A percentile compares a stretch with the other conserved stretches of the same genome.
phyloP scores from a whole-genome alignment of 2,329 filamentous ascomycete genomes.

The Verticillium zaregamsianum region DNA sequence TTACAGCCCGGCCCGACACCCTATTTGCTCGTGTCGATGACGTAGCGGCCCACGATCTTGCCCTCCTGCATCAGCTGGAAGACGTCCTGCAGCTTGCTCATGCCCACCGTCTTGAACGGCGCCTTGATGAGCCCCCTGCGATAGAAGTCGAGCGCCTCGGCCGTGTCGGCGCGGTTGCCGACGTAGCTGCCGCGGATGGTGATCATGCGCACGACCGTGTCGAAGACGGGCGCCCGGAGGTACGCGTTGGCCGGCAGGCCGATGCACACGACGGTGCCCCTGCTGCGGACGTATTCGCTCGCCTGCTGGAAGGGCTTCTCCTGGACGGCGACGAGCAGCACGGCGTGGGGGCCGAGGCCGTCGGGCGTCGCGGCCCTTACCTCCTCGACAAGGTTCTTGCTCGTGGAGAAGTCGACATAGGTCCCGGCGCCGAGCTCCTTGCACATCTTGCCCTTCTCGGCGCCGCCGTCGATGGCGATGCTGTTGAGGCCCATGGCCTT shows the following conservation, averaged over 20 bases:
- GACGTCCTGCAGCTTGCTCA: slow-evolving; percentile 76
- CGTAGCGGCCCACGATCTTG: slow-evolving; percentile 73
- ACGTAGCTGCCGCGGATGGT: slow-evolving; percentile 91
- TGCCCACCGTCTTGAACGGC: slow-evolving; percentile 79
- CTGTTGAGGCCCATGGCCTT: slow-evolving; percentile 81
- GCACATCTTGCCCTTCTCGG: slow-evolving; percentile 73
- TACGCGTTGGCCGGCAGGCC: slow-evolving; percentile 78
- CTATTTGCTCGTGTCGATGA: slow-evolving; percentile 69
- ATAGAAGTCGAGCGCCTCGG: slow-evolving; percentile 90
- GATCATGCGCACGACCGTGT: slow-evolving; percentile 86
- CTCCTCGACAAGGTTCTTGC: slow-evolving; percentile 75
- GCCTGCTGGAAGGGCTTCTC: slow-evolving; percentile 97
- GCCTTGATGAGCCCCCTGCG: slow-evolving; percentile 77
- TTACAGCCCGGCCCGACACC: slow-evolving; percentile 3
- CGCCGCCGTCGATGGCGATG: slow-evolving; percentile 79
- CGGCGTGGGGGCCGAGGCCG: slow-evolving; percentile 81
- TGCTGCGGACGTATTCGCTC: slow-evolving; percentile 77
- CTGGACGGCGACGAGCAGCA: slow-evolving; percentile 77
- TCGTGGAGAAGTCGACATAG: slow-evolving; percentile 77
- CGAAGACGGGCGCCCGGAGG: slow-evolving; percentile 81
- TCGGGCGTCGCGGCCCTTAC: slow-evolving; percentile 78
- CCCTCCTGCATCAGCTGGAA: slow-evolving; percentile 70
- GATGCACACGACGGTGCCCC: slow-evolving; percentile 82
- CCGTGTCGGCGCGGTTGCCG: slow-evolving; percentile 82
- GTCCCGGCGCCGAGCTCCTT: slow-evolving; percentile 63